Percentiles rank a stretch among this genome's conserved stretches.
Evolutionary conservation across 257 asterid species (phyloP).

Genomic region (Fraxinus anomala): DNA sequence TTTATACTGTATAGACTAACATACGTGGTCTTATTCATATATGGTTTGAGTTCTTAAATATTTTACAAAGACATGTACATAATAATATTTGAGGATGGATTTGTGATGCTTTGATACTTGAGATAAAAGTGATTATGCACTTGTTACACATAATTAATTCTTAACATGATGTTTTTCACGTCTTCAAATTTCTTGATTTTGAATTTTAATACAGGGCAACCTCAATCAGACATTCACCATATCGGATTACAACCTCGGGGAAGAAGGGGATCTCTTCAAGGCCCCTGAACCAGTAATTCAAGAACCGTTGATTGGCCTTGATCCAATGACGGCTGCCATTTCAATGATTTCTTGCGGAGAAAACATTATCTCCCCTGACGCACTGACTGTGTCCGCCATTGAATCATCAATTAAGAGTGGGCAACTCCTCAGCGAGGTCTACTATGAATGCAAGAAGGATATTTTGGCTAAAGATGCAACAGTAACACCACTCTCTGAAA

Average conservation of each 20-base stretch:
- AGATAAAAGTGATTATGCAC: not conserved
- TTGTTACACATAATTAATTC: not conserved
- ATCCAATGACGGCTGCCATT: constrained; percentile 76
- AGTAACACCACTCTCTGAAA: constrained; percentile 58
- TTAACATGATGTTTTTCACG: not conserved
- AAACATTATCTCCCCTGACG: constrained; percentile 61
- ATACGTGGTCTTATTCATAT: not conserved
- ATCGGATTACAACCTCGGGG: constrained; percentile 80
- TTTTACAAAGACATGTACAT: not conserved
- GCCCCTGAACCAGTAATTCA: constrained; percentile 74
- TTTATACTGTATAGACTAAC: not conserved
- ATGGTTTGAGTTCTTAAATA: not conserved
- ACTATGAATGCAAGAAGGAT: constrained; percentile 86
- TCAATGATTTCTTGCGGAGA: constrained; percentile 90
- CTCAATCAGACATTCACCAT: constrained; percentile 42
- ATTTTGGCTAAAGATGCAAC: constrained; percentile 81
- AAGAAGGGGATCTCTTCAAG: constrained; percentile 81
- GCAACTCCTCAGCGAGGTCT: constrained; percentile 75
- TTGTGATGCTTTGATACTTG: not conserved
- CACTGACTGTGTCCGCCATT: constrained; percentile 60
- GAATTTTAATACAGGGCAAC: constrained; percentile 35
- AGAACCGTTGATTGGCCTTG: constrained; percentile 63
- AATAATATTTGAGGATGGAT: not conserved
- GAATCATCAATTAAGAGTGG: constrained; percentile 72
- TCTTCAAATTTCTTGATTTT: constrained; percentile 7